These are phyloP conservation scores for Xylariaceae sp. DNA, from an alignment of 2,329 filamentous ascomycete species.

Conservation along the genomic window DNA sequence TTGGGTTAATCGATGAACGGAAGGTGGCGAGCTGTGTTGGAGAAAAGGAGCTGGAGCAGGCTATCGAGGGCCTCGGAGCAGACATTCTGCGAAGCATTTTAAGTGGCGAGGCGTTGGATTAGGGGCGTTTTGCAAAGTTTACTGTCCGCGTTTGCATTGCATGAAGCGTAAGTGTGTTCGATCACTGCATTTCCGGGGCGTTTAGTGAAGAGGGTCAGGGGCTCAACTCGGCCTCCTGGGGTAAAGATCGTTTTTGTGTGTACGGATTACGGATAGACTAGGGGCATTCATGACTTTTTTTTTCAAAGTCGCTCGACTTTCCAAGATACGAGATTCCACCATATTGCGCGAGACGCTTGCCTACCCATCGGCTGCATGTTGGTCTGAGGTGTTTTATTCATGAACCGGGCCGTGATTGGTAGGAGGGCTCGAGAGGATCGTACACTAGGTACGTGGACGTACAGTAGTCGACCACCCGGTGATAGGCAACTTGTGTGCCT, in stretches of 20 bases:
- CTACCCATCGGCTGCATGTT: background rate
- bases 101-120: slow-evolving; percentile 56
- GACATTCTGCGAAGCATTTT: slow-evolving; percentile 60
- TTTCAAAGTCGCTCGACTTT: background rate
- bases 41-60: slow-evolving; percentile 70
- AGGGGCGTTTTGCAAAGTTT: slow-evolving; percentile 9
- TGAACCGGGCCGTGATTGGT: background rate
- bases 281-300: too few species aligned
- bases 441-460: background rate
- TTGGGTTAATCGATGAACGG: slow-evolving; percentile 63
- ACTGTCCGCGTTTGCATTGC: slow-evolving; percentile 1
- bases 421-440: background rate
- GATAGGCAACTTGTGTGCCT: background rate
- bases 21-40: slow-evolving; percentile 72
- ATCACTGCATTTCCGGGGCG: slow-evolving; percentile 6
- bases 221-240: background rate
- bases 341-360: background rate
- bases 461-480: background rate
- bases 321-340: background rate
- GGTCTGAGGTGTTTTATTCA: background rate
- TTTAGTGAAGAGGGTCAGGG: slow-evolving; percentile 1
- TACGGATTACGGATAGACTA: too few species aligned
- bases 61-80: slow-evolving; percentile 58
- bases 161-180: slow-evolving; percentile 3
- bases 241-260: background rate